A percentile compares a stretch with the other conserved stretches of the same genome.
These are phyloP conservation scores for Viola pubescens DNA, from an alignment of 441 rosid genomes.

Conservation along the genomic window DNA sequence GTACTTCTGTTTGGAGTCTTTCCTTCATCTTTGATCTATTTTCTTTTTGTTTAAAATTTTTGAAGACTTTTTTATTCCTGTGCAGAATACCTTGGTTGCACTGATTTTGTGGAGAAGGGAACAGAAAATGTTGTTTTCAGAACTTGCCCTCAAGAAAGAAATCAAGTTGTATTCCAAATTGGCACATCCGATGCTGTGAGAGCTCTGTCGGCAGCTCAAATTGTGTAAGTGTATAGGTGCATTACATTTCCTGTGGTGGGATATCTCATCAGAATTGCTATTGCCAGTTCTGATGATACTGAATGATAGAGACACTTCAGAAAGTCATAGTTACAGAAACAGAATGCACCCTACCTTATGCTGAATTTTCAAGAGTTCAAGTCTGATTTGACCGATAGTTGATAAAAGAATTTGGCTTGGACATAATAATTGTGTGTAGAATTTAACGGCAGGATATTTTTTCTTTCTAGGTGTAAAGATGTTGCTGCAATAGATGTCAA, in stretches of 20 bases:
- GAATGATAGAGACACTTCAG: background rate
- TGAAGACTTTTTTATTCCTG: constrained; percentile 14
- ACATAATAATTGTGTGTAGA: background rate
- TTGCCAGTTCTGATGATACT: background rate
- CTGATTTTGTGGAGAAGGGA: constrained; percentile 86
- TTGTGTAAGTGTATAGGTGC: constrained; percentile 41
- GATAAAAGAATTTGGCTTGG: background rate
- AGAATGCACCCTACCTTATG: background rate
- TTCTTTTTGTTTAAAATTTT: background rate
- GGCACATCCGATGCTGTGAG: constrained; percentile 91
- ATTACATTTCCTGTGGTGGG: background rate
- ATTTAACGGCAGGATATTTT: constrained; percentile 1
- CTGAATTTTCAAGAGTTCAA: background rate
- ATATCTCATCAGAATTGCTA: background rate
- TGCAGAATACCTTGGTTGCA: constrained; percentile 45
- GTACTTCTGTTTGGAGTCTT: background rate
- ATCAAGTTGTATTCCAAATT: constrained; percentile 69
- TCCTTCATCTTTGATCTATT: background rate
- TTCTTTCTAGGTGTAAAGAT: constrained; percentile 57
- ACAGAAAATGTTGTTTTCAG: constrained; percentile 67
- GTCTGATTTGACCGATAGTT: background rate
- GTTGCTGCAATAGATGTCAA: constrained; percentile 82
- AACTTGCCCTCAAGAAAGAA: constrained; percentile 57
- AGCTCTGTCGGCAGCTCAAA: constrained; percentile 71
- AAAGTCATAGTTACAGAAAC: too few relatives aligned